A percentile compares a stretch with the other conserved stretches of the same genome.
Conservation (phyloP, 148 eudicot genomes). For the Hydrangea macrophylla region DNA sequence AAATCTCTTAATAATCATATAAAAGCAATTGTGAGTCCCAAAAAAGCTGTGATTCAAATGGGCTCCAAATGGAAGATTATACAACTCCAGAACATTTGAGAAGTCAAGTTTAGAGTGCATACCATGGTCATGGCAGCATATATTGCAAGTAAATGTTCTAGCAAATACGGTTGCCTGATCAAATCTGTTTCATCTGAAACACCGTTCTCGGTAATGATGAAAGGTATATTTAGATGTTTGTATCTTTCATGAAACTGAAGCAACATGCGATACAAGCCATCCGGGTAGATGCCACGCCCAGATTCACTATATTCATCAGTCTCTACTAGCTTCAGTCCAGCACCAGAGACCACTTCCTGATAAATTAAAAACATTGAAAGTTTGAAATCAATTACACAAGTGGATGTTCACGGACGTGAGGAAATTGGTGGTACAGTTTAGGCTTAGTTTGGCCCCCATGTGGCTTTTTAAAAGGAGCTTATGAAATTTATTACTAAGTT, state of each 20-base stretch:
- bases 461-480: no score
- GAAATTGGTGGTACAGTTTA: not conserved
- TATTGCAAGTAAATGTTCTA: slow-evolving; percentile 89
- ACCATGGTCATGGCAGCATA: slow-evolving; percentile 93
- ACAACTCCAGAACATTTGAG: slow-evolving; percentile 3
- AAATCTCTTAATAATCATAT: no score
- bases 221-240: slow-evolving; percentile 79
- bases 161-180: slow-evolving; percentile 77
- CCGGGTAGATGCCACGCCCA: slow-evolving; percentile 95
- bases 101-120: slow-evolving; percentile 14
- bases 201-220: slow-evolving; percentile 88
- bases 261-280: slow-evolving; percentile 86
- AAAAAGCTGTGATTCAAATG: no score
- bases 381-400: not conserved
- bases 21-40: no score
- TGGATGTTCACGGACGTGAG: not conserved
- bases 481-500: no score
- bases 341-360: slow-evolving; percentile 82
- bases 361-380: slow-evolving; percentile 1
- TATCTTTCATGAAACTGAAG: slow-evolving; percentile 94
- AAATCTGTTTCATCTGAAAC: slow-evolving; percentile 91
- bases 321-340: slow-evolving; percentile 83
- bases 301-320: slow-evolving; percentile 96
- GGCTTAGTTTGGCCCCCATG: no score
- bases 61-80: slow-evolving; percentile 3